Conservation (phyloP, 345 rosid genomes). For the Gossypium australe region DNA sequence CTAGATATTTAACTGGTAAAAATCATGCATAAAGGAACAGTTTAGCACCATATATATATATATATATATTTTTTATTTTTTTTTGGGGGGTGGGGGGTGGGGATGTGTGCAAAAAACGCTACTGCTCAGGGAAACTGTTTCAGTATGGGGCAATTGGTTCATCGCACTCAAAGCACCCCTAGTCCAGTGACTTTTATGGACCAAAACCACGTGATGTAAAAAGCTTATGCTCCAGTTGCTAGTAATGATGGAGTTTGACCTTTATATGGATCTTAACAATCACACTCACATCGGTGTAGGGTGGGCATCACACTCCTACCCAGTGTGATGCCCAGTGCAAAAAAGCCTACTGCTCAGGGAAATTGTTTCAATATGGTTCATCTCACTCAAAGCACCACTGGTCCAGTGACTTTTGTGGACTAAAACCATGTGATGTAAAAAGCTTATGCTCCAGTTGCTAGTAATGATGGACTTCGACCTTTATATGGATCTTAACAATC, state of each 20-base stretch:
- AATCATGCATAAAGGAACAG: not conserved
- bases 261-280: not conserved
- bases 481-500: not conserved
- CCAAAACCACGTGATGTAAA: not conserved
- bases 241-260: not conserved
- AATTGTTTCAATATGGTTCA: not conserved
- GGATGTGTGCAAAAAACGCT: not conserved
- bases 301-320: not conserved
- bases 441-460: not conserved
- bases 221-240: not conserved
- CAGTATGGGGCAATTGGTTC: not conserved
- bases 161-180: not conserved
- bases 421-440: not conserved
- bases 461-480: not conserved
- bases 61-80: too few relatives aligned
- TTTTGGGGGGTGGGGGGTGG: too few relatives aligned
- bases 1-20: not conserved
- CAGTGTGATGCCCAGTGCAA: not conserved
- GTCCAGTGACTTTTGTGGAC: not conserved
- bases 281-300: not conserved
- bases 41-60: not conserved
- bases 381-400: not conserved
- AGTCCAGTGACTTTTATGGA: not conserved
- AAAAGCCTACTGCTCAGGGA: not conserved
- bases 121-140: not conserved